These are phyloP conservation scores for Cladosporium sp. DNA, from an alignment of 2,329 filamentous ascomycete species.

Conservation along the genomic window DNA sequence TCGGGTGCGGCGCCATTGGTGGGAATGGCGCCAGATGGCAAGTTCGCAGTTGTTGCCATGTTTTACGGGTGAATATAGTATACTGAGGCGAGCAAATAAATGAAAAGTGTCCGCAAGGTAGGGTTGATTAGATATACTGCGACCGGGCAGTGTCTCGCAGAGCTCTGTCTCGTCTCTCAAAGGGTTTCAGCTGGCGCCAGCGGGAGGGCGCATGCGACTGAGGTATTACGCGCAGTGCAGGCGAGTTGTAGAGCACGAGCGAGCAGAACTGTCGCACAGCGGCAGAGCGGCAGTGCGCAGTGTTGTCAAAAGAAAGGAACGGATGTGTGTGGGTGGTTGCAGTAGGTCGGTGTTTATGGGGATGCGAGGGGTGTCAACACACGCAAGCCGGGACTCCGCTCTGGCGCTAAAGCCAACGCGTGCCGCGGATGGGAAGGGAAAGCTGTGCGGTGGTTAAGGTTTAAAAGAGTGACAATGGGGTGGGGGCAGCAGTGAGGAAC, in stretches of 20 bases:
- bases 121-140: neutral
- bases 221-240: too few species aligned
- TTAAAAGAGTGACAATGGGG: constrained; percentile 5
- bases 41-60: constrained; percentile 42
- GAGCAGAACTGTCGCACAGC: neutral
- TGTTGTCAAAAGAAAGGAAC: neutral
- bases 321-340: neutral
- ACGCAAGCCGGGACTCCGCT: neutral
- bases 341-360: neutral
- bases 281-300: neutral
- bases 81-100: neutral
- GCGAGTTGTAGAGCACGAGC: neutral
- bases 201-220: constrained; percentile 4
- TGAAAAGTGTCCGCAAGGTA: neutral
- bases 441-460: neutral
- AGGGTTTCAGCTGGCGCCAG: constrained; percentile 6
- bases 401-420: constrained; percentile 1
- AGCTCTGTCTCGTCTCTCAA: constrained; percentile 2
- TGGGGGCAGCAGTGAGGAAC: neutral
- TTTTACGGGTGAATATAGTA: constrained; percentile 11
- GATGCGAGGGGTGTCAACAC: constrained; percentile 7
- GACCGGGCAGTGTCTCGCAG: neutral
- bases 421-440: neutral
- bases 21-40: constrained; percentile 36
- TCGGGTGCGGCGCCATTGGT: constrained; percentile 34